phyloP scores from a whole-genome alignment of 2,329 filamentous ascomycete genomes.

The Xylogone sp. region DNA sequence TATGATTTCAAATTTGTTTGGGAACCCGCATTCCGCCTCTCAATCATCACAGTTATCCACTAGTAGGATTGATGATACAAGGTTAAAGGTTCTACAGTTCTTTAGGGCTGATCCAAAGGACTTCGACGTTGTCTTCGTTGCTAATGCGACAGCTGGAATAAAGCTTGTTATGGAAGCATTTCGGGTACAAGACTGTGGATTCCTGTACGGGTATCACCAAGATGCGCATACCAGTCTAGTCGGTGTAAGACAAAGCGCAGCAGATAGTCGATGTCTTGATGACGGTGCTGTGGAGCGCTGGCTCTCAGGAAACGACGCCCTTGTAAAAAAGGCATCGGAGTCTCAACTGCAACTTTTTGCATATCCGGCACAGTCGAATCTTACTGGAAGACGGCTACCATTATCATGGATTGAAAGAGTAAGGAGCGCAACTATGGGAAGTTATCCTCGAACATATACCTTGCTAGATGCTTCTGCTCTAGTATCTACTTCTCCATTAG shows the following conservation, averaged over 20 bases:
- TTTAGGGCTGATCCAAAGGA: constrained; percentile 77
- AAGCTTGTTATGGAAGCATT: constrained; percentile 82
- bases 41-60: constrained; percentile 75
- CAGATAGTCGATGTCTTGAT: constrained; percentile 60
- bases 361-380: constrained; percentile 89
- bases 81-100: constrained; percentile 67
- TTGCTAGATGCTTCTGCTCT: constrained; percentile 82
- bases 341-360: constrained; percentile 56
- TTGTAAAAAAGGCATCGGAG: constrained; percentile 23
- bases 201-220: constrained; percentile 76
- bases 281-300: constrained; percentile 63
- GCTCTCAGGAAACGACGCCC: constrained; percentile 42
- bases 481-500: constrained; percentile 71
- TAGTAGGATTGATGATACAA: constrained; percentile 69
- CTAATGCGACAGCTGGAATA: constrained; percentile 87
- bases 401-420: constrained; percentile 60
- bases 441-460: constrained; percentile 47
- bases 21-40: constrained; percentile 89
- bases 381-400: constrained; percentile 77
- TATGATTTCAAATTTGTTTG: constrained; percentile 75
- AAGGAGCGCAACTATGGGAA: constrained; percentile 28
- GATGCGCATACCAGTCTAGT: constrained; percentile 84
- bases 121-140: constrained; percentile 87
- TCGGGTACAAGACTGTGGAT: constrained; percentile 64
- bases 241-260: constrained; percentile 70